Conservation (phyloP, 768 basidiomycete genomes). For the Lactifluus subvellereus region DNA sequence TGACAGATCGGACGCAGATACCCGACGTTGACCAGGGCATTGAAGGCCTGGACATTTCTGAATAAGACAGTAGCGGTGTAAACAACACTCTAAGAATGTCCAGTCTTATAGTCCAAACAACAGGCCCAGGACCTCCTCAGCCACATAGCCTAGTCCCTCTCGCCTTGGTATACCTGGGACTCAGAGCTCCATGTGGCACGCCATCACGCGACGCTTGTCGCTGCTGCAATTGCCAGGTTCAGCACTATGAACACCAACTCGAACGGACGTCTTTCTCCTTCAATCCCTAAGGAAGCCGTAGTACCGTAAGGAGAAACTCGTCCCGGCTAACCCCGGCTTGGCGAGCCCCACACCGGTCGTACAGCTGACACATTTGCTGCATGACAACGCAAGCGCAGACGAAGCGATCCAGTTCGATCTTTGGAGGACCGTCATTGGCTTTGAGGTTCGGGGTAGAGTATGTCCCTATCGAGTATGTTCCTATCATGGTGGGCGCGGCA, state of each 20-base stretch:
- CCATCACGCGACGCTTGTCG: not conserved
- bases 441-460: not conserved
- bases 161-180: not conserved
- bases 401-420: conserved; percentile 8
- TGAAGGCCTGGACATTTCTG: too few relatives aligned
- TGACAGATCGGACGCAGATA: too few relatives aligned
- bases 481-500: not conserved
- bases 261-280: not conserved
- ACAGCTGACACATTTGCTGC: conserved; percentile 2
- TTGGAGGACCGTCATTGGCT: not conserved
- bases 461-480: not conserved
- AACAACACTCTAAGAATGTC: not conserved
- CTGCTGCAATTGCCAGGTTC: not conserved
- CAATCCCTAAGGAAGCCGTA: not conserved
- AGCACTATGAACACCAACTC: not conserved
- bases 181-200: not conserved
- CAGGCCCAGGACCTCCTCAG: not conserved
- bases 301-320: conserved; percentile 2
- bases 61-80: not conserved
- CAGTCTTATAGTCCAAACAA: not conserved
- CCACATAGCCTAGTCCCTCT: not conserved
- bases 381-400: conserved; percentile 9
- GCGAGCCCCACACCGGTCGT: not conserved
- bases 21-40: too few relatives aligned
- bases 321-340: not conserved